phyloP scores from a whole-genome alignment of 1,284 basidiomycete species.

The Testicularia cyperi region DNA sequence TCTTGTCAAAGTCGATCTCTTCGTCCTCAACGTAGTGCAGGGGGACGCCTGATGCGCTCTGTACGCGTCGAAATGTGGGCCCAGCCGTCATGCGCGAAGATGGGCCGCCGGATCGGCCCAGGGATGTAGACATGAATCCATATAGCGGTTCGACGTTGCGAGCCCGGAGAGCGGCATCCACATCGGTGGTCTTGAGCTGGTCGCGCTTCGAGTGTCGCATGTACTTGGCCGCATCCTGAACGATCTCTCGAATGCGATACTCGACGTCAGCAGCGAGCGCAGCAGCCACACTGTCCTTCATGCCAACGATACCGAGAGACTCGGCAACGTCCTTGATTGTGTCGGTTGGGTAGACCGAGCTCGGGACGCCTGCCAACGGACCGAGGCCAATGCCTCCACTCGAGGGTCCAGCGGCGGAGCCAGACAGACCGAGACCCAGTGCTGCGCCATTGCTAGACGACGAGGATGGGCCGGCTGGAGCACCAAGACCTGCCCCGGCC shows the following conservation, averaged over 20 bases:
- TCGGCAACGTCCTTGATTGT: constrained; percentile 76
- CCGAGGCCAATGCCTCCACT: constrained; percentile 28
- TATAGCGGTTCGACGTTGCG: constrained; percentile 77
- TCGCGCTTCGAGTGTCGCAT: constrained; percentile 90
- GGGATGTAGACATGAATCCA: constrained; percentile 44
- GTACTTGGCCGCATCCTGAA: constrained; percentile 94
- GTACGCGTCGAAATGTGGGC: constrained; percentile 58
- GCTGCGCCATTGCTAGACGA: constrained; percentile 12
- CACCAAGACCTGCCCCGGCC: constrained; percentile 4
- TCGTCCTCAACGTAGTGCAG: constrained; percentile 93
- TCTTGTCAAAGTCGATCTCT: constrained; percentile 86
- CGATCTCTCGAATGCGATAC: constrained; percentile 88
- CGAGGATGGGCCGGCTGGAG: constrained; percentile 16
- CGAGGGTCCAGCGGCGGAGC: constrained; percentile 10
- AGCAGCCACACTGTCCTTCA: constrained; percentile 78
- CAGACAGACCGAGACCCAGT: constrained; percentile 26
- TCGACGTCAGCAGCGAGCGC: constrained; percentile 93
- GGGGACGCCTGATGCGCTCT: constrained; percentile 57
- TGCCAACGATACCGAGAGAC: constrained; percentile 74
- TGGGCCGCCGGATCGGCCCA: constrained; percentile 23
- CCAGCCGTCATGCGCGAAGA: constrained; percentile 31
- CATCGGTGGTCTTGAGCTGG: constrained; percentile 81
- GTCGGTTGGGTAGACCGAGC: constrained; percentile 56
- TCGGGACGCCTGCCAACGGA: constrained; percentile 22
- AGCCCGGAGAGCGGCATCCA: constrained; percentile 88